Evolutionary conservation across 495 filamentous ascomycete genomes (phyloP), one percentile per base, ranked within the genome.

Genomic region (Aspergillus asperescens): DNA sequence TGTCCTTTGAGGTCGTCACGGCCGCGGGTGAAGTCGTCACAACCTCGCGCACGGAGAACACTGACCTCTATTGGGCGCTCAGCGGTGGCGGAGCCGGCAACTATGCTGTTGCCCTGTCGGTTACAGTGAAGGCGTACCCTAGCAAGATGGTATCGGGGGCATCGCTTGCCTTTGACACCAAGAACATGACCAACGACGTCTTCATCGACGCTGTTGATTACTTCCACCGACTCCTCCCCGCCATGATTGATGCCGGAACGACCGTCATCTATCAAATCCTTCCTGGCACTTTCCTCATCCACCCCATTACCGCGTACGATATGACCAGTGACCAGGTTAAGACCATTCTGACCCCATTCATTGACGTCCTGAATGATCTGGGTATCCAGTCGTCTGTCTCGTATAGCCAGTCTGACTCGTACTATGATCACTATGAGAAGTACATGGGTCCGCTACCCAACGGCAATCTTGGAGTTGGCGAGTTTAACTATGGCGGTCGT

Each of bases 41-140:
- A 0, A 77, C 77, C 4, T 82, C 80, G 34, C 77, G 78, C 48
- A 49, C 54, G 9, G 70, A 74, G 48, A 76, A 87, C 54, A 37
- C 64, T 0, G 85, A 87, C 57, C 64, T 88, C 10, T 87, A 82
- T 67, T 87, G 81, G 83, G 85, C 84, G 7, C 71, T 86, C 49
- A 75, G 81, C 43, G 85, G 84, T 4, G 84, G 84, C 18, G 85
- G 83, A 15, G 82, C 72, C 16, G 81, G 81, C 32, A 84, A 81
- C 28, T 86, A 81, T 35, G 84, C 78, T 13, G 75, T 86, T 34
- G 70, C 86, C 24, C 72, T 76, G 15, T 79, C 77, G 1, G 68
- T 78, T 31, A 85, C 81, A 6, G 61, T 69, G 22, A 72, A 68
- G 52, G 66, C 68, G 13, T 57, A 77, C 56, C 45, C 42, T 3